Base-by-base conservation (phyloP, 2,329 filamentous ascomycete genomes). In the Colletotrichum horii region DNA sequence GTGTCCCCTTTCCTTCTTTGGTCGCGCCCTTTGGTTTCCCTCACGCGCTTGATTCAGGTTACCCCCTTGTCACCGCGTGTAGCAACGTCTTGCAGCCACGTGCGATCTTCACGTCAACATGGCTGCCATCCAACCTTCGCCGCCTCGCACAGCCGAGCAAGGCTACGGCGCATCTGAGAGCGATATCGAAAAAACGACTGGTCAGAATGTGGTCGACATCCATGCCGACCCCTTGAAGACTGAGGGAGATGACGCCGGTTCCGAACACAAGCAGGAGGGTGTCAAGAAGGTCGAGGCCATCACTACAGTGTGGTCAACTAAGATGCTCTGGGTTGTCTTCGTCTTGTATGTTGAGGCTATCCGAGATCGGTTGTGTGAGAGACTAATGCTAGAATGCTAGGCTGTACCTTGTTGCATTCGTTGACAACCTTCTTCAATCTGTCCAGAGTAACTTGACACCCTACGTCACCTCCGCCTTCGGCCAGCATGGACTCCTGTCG, bases 381-480 rank as follows among this genome's bases (percentile, higher is more conserved):
- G n/a, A 14, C 74, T 64, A 28, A 66, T 52, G 24, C 6, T 5
- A 12, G 16, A 3, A 8, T 34, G 7, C 9, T 70, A 87, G 85
- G 26, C 80, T 87, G 30, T 87, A 83, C 78, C 79, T 87, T 30
- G 83, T 86, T 65, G 79, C 80, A 36, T 86, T 87, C 70, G 80
- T 84, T 74, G 84, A 85, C 71, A 79, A 80, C 26, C 80, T 87
- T 36, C 78, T 86, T 19, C 78, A 81, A 15, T 81, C 82, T 36
- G 81, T 87, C 70, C 82, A 86, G 65, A 79, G 86, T 66, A 89
- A 90, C 38, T 84, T 94, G 64, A 88, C 89, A 19, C 89, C 91
- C 38, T 94, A 92, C 83, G 91, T 93, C 34, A 94, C 93, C 3
- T 94, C 92, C 74, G 87, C 89, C 4, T 94, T 94, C 80, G 86